Conservation (phyloP, 495 filamentous ascomycete species). For the Cenococcum geophilum region DNA sequence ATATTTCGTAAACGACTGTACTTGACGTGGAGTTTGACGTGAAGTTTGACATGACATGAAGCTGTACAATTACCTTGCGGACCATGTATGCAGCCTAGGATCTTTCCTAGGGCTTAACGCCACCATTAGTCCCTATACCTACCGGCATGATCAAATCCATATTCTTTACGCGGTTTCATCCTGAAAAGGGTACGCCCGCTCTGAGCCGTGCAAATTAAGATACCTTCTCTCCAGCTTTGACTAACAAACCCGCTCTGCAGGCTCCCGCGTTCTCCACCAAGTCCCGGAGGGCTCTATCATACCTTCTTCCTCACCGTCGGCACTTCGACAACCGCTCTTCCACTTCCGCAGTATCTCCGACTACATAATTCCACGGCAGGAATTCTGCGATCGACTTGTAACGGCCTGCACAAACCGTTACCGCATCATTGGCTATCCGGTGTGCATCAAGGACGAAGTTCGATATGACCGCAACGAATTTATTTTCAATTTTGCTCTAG, state of each 20-base stretch:
- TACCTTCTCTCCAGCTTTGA: constrained; percentile 42
- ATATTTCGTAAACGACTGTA: background rate
- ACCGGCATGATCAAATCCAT: constrained; percentile 79
- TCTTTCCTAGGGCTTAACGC: too few species aligned
- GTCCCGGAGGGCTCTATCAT: constrained; percentile 70
- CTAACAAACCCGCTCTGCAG: constrained; percentile 44
- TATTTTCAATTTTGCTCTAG: constrained; percentile 94
- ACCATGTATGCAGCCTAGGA: too few species aligned
- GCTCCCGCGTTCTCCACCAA: constrained; percentile 72
- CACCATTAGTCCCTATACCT: too few species aligned
- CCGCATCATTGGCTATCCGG: constrained; percentile 80
- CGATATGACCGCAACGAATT: constrained; percentile 82
- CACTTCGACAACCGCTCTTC: constrained; percentile 60
- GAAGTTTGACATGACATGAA: background rate
- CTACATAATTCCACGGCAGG: constrained; percentile 87
- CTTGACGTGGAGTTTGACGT: background rate
- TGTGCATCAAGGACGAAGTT: constrained; percentile 57
- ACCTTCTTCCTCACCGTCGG: constrained; percentile 44
- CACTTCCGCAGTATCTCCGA: constrained; percentile 76
- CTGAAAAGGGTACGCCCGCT: constrained; percentile 62
- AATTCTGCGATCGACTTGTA: constrained; percentile 82
- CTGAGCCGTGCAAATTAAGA: constrained; percentile 15
- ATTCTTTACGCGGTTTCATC: constrained; percentile 91
- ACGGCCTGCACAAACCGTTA: constrained; percentile 71
- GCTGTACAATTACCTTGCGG: background rate